These are phyloP conservation scores for Acephala macrosclerotiorum DNA, from an alignment of 2,329 filamentous ascomycete genomes.

Conservation along the genomic window DNA sequence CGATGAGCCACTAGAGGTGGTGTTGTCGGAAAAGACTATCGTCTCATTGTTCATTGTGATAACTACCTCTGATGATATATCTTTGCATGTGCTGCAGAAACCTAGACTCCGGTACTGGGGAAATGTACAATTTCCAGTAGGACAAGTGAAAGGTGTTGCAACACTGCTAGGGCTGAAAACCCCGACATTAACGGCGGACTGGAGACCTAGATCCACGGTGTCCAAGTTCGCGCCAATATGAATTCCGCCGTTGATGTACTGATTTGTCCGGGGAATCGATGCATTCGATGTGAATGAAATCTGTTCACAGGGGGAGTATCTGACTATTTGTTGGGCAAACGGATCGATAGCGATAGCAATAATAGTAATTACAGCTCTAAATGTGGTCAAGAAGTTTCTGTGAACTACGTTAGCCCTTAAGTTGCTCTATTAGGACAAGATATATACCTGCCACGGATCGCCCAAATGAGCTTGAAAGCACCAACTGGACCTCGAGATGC, in stretches of 20 bases:
- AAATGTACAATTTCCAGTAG: slow-evolving; percentile 32
- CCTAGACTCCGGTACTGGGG: slow-evolving; percentile 5
- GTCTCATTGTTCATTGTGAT: neutral
- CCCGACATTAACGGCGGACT: slow-evolving; percentile 22
- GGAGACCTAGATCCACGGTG: slow-evolving; percentile 17
- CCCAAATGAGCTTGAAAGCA: slow-evolving; percentile 18
- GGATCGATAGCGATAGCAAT: slow-evolving; percentile 25
- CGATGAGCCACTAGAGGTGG: neutral
- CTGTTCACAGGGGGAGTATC: slow-evolving; percentile 16
- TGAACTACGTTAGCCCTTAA: too few species aligned
- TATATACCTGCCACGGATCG: slow-evolving; percentile 15
- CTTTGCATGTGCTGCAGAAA: slow-evolving; percentile 2
- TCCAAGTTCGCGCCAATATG: slow-evolving; percentile 8
- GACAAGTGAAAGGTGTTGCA: slow-evolving; percentile 20
- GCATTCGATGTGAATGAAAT: neutral
- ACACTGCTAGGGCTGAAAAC: slow-evolving; percentile 17
- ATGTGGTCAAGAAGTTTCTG: slow-evolving; percentile 14
- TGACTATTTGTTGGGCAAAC: slow-evolving; percentile 26
- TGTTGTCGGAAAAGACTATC: neutral
- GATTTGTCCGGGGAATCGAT: slow-evolving; percentile 20
- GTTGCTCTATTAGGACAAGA: too few species aligned
- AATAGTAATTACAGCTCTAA: slow-evolving; percentile 29
- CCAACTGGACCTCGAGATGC: slow-evolving; percentile 25
- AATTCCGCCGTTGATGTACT: slow-evolving; percentile 5
- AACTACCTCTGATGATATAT: slow-evolving; percentile 3